These are phyloP conservation scores for Aspergillus sclerotioniger DNA, from an alignment of 495 filamentous ascomycete genomes.

Conservation along the genomic window DNA sequence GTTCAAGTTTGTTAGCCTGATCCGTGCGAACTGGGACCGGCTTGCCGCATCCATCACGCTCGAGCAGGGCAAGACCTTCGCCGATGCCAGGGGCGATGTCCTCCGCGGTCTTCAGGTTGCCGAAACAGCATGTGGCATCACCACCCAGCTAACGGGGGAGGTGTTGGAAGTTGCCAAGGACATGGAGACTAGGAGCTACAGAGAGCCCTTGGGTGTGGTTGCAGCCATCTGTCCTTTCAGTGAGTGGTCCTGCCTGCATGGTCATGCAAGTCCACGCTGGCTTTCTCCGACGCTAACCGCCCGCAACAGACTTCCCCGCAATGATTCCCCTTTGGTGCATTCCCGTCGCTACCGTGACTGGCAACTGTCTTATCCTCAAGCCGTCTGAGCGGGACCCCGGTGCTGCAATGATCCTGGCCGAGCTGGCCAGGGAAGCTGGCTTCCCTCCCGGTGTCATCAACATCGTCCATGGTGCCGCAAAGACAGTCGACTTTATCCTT, in stretches of 20 bases:
- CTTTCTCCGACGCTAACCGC: slow-evolving; percentile 4
- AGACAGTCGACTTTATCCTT: slow-evolving; percentile 95
- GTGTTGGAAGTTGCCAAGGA: slow-evolving; percentile 96
- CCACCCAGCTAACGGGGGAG: slow-evolving; percentile 89
- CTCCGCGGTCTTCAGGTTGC: slow-evolving; percentile 94
- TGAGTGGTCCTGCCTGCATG: slow-evolving; percentile 45
- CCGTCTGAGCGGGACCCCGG: slow-evolving; percentile 98
- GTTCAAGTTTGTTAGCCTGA: slow-evolving; percentile 90
- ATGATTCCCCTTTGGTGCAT: slow-evolving; percentile 99
- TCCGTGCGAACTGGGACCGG: slow-evolving; percentile 93
- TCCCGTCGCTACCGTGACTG: slow-evolving; percentile 89
- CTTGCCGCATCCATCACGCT: slow-evolving; percentile 93
- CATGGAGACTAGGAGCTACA: slow-evolving; percentile 95
- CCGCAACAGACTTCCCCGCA: slow-evolving; percentile 73
- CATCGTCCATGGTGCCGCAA: slow-evolving; percentile 86
- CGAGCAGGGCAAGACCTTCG: slow-evolving; percentile 98
- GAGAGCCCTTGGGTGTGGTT: slow-evolving; percentile 90
- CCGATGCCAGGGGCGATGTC: slow-evolving; percentile 93
- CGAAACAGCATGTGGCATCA: slow-evolving; percentile 92
- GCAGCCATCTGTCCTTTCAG: slow-evolving; percentile 99
- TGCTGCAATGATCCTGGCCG: slow-evolving; percentile 95
- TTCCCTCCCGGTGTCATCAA: slow-evolving; percentile 94
- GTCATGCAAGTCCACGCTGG: background rate
- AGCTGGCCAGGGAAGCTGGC: slow-evolving; percentile 85
- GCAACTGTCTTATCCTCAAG: slow-evolving; percentile 93